Evolutionary conservation across 495 filamentous ascomycete species (phyloP).

Genomic region (Penicillium coffeae): DNA sequence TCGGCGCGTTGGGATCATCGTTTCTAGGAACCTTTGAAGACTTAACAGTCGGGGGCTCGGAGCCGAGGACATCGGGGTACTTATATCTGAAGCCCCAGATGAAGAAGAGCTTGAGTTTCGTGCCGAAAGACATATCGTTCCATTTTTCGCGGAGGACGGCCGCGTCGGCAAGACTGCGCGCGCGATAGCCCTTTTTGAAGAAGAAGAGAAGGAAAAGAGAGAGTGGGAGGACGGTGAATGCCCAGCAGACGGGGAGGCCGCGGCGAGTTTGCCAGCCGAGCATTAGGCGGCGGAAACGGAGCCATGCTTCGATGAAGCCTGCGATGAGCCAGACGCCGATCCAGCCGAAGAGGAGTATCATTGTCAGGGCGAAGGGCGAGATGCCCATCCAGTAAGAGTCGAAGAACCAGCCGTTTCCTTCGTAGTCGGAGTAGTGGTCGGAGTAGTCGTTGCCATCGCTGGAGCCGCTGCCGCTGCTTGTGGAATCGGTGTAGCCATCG

Average conservation of each 20-base stretch:
- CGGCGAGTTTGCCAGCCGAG: constrained; percentile 44
- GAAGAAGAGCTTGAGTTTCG: constrained; percentile 43
- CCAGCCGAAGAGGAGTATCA: constrained; percentile 39
- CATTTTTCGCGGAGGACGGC: constrained; percentile 38
- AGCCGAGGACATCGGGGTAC: constrained; percentile 40
- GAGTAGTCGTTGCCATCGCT: constrained; percentile 8
- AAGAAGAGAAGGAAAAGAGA: constrained; percentile 38
- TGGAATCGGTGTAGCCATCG: not conserved
- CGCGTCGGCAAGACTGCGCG: constrained; percentile 39
- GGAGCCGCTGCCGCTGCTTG: not conserved
- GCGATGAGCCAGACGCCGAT: constrained; percentile 40
- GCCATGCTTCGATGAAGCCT: constrained; percentile 47
- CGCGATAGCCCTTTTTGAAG: constrained; percentile 35
- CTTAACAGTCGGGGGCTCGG: constrained; percentile 25
- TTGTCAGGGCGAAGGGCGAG: constrained; percentile 26
- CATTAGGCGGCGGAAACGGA: constrained; percentile 52
- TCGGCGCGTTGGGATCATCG: constrained; percentile 19
- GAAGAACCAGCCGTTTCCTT: constrained; percentile 22
- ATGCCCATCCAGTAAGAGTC: constrained; percentile 25
- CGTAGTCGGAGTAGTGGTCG: constrained; percentile 14
- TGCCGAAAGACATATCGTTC: constrained; percentile 34
- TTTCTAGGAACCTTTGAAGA: constrained; percentile 24
- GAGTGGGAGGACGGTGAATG: constrained; percentile 28
- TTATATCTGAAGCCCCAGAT: constrained; percentile 47
- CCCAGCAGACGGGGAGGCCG: constrained; percentile 48